Evolutionary conservation across 2,329 filamentous ascomycete species (phyloP).

Genomic region (Epicoccum nigrum): DNA sequence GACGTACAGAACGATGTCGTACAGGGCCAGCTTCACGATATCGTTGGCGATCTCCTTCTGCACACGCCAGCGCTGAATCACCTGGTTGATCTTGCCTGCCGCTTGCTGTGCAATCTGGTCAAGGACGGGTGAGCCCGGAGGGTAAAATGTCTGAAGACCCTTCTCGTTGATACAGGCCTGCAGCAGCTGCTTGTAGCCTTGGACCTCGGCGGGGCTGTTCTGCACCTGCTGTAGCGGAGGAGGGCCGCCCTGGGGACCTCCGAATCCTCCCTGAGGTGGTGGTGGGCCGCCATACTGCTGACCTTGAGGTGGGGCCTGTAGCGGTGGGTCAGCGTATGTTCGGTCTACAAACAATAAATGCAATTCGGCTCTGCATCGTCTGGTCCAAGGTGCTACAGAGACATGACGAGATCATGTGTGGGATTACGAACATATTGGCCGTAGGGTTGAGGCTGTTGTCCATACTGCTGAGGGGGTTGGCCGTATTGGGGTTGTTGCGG

Average conservation of each 20-base stretch:
- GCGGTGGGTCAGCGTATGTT: constrained; percentile 19
- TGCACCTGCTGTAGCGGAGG: constrained; percentile 47
- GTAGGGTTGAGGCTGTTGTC: constrained; percentile 43
- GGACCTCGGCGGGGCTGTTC: constrained; percentile 57
- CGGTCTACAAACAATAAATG: background rate
- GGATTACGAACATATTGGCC: constrained; percentile 30
- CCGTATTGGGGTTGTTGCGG: constrained; percentile 37
- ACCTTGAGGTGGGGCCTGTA: constrained; percentile 40
- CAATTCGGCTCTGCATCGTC: constrained; percentile 27
- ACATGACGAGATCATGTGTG: constrained; percentile 3
- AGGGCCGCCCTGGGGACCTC: constrained; percentile 29
- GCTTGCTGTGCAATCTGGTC: constrained; percentile 60
- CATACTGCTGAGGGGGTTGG: constrained; percentile 27
- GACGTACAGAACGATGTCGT: constrained; percentile 68
- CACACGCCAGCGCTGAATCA: constrained; percentile 64
- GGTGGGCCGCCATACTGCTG: constrained; percentile 42
- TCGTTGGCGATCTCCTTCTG: constrained; percentile 66
- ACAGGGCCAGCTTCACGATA: constrained; percentile 66
- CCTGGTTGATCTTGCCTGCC: constrained; percentile 58
- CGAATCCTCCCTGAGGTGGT: constrained; percentile 39
- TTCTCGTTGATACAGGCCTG: constrained; percentile 65
- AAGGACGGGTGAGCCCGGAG: constrained; percentile 58
- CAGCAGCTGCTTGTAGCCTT: constrained; percentile 63
- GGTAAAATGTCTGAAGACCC: constrained; percentile 63
- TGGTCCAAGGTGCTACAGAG: background rate